phyloP scores from a whole-genome alignment of 176 grass and related monocot species.

The Puccinellia tenuiflora region DNA sequence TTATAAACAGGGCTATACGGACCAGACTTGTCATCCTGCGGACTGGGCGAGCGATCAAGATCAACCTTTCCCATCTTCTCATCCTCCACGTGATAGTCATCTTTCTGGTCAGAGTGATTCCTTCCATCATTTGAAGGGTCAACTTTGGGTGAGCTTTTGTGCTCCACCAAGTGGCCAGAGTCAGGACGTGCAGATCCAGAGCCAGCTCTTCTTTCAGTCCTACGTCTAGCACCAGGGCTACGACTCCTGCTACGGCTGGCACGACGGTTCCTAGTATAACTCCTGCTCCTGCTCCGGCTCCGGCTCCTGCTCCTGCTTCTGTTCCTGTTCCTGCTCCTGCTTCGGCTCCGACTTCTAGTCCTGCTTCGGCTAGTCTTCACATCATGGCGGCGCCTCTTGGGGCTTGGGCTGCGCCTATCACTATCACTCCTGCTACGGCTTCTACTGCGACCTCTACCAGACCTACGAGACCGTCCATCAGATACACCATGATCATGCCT shows the following conservation, averaged over 20 bases:
- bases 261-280: slow-evolving; percentile 38
- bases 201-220: slow-evolving; percentile 29
- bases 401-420: slow-evolving; percentile 54
- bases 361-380: slow-evolving; percentile 33
- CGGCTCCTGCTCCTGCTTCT: slow-evolving; percentile 34
- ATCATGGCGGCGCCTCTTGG: slow-evolving; percentile 46
- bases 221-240: slow-evolving; percentile 40
- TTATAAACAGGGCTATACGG: slow-evolving; percentile 42
- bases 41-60: slow-evolving; percentile 36
- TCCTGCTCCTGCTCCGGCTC: slow-evolving; percentile 45
- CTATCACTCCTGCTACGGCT: slow-evolving; percentile 57
- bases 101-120: slow-evolving; percentile 18
- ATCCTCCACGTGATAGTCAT: slow-evolving; percentile 20
- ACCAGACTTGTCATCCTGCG: slow-evolving; percentile 30
- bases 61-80: slow-evolving; percentile 41
- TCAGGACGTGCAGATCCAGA: slow-evolving; percentile 17
- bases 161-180: slow-evolving; percentile 17
- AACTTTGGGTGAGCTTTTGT: slow-evolving; percentile 20
- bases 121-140: slow-evolving; percentile 16
- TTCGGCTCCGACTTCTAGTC: slow-evolving; percentile 43
- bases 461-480: slow-evolving; percentile 40
- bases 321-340: slow-evolving; percentile 28
- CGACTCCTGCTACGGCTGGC: slow-evolving; percentile 47
- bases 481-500: slow-evolving; percentile 38
- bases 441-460: slow-evolving; percentile 41